Evolutionary conservation across 2,329 filamentous ascomycete species (phyloP), one percentile per base, ranked within the genome.

Genomic region (Scedosporium aurantiacum): DNA sequence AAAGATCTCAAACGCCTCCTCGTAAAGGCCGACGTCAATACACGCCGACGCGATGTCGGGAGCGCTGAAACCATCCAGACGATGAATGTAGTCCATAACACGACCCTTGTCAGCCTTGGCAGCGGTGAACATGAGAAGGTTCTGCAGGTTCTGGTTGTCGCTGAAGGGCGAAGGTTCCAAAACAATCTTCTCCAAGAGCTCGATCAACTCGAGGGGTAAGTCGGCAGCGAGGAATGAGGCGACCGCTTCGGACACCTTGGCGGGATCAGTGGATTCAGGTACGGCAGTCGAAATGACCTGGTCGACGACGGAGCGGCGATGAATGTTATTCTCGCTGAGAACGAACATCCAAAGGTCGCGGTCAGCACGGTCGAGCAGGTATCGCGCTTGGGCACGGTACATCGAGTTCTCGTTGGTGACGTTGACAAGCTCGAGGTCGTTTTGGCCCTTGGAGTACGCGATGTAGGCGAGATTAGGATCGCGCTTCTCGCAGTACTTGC

Each of bases 361-460:
- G 70, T 99, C 94, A 43, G 90, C 88, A 66, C 94, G 88, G 69
- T 97, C 92, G 60, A 99, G 80, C 25, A 99, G 82, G 75, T 99
- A 99, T 43, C 94, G 88, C 63, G 92, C 93, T 75, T 99, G 94
- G n/a, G 90, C 90, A 69, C 92, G 89, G 82, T 96, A 99, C 94
- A 99, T 99, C n/a, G 90, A 87, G 77, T 99, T 99, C 76, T 99
- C 95, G 69, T 97, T 99, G 70, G 94, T 97, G 70, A 99, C 93
- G 74, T 89, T 94, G 75, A 99, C 93, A 62, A 99, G 83, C 76
- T 99, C 95, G 37, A 99, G 78, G 70, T 99, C 94, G 66, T 99
- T 99, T 75, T 97, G 90, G 21, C 94, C 94, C 80, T 99, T 99
- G 68, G 87, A 84, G 74, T 97, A 99, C 64, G 91, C 90, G 71